These are phyloP conservation scores for Suhomyces kilbournensis DNA, from an alignment of 805 yeast genomes.

Conservation along the genomic window DNA sequence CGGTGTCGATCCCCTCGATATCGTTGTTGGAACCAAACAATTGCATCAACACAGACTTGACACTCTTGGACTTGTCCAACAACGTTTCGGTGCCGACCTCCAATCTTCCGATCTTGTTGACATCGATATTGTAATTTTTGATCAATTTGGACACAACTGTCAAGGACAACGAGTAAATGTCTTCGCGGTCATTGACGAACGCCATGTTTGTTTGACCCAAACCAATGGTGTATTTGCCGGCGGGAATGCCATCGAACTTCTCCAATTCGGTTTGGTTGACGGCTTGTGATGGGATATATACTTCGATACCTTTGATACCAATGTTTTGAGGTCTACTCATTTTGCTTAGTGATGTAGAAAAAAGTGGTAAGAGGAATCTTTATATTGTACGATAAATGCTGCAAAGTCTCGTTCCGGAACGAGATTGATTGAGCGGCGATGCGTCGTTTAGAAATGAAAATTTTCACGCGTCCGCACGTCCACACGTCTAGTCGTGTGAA, in stretches of 20 bases:
- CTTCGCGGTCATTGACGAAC: constrained; percentile 96
- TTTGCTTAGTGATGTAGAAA: not conserved
- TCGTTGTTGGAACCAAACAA: constrained; percentile 85
- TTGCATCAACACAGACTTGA: constrained; percentile 93
- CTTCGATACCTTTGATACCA: constrained; percentile 95
- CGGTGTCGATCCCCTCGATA: constrained; percentile 92
- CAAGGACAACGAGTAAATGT: constrained; percentile 88
- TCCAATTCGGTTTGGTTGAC: constrained; percentile 91
- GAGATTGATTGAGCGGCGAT: not conserved
- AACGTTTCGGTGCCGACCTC: constrained; percentile 99
- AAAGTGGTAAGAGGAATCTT: not conserved
- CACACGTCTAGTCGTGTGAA: too few relatives aligned
- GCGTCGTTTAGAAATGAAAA: constrained; percentile 4
- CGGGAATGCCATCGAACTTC: constrained; percentile 75
- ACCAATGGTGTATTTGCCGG: constrained; percentile 97
- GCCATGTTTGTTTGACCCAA: constrained; percentile 98
- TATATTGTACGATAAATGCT: not conserved
- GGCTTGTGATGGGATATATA: constrained; percentile 80
- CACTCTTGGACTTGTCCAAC: constrained; percentile 94
- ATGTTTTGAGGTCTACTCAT: constrained; percentile 68
- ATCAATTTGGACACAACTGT: constrained; percentile 81
- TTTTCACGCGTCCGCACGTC: constrained; percentile 2
- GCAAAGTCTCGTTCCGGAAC: constrained; percentile 2
- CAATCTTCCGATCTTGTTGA: constrained; percentile 79
- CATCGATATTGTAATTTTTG: constrained; percentile 79